Conservation (phyloP, 2,329 filamentous ascomycete genomes). For the Hortaea werneckii region DNA sequence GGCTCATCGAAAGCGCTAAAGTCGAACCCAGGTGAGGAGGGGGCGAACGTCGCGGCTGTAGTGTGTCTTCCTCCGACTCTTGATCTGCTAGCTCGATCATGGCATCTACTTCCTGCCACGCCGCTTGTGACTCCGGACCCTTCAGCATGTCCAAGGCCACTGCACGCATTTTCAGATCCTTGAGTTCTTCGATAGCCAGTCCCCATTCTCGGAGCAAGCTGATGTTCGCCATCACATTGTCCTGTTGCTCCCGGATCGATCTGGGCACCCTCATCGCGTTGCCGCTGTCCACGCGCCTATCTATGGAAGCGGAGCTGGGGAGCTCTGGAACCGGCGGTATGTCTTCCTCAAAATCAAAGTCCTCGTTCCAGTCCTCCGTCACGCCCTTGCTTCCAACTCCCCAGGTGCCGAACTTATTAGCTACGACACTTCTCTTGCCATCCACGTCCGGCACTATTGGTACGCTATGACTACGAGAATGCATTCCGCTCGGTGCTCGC, state of each 20-base stretch:
- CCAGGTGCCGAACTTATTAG: conserved; percentile 74
- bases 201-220: conserved; percentile 76
- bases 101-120: conserved; percentile 75
- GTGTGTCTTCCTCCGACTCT: conserved; percentile 47
- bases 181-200: conserved; percentile 70
- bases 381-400: conserved; percentile 67
- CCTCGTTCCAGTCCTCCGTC: conserved; percentile 83
- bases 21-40: conserved; percentile 48
- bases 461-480: conserved; percentile 73
- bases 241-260: conserved; percentile 70
- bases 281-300: conserved; percentile 35
- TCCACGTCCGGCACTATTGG: conserved; percentile 55
- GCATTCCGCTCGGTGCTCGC: conserved; percentile 56
- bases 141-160: conserved; percentile 55
- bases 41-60: conserved; percentile 42
- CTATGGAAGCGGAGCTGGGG: conserved; percentile 21
- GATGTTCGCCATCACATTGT: conserved; percentile 72
- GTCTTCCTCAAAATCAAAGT: conserved; percentile 64
- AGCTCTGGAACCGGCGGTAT: conserved; percentile 26
- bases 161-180: conserved; percentile 62
- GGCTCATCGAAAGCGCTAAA: conserved; percentile 47
- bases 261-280: conserved; percentile 61
- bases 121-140: conserved; percentile 44
- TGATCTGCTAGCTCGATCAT: conserved; percentile 75
- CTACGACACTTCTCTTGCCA: conserved; percentile 43